A percentile compares a stretch with the other conserved stretches of the same genome.
phyloP scores from a whole-genome alignment of 2,329 filamentous ascomycete genomes.

The Xylaria sp. region DNA sequence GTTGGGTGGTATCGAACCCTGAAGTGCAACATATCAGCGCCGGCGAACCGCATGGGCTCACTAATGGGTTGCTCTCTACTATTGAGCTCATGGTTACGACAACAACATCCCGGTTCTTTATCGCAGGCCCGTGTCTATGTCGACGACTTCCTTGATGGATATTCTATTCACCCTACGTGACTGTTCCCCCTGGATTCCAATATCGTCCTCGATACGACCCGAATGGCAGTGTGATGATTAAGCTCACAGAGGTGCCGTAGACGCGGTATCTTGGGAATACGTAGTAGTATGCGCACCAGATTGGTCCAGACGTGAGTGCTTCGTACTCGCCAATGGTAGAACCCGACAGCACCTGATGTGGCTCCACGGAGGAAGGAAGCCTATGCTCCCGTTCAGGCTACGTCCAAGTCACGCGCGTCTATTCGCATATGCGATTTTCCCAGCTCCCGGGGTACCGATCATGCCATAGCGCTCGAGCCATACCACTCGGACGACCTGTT shows the following conservation, averaged over 20 bases:
- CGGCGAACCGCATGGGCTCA: constrained; percentile 56
- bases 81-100: not conserved
- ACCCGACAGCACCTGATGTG: not conserved
- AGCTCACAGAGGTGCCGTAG: not conserved
- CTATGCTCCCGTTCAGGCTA: not conserved
- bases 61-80: constrained; percentile 7
- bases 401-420: not conserved
- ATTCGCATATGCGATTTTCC: not conserved
- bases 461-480: not conserved
- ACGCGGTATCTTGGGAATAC: not conserved
- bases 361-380: not conserved
- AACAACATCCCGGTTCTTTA: not conserved
- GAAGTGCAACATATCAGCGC: constrained; percentile 61
- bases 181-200: not conserved
- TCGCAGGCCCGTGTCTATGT: not conserved
- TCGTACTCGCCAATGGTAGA: not conserved
- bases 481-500: not conserved
- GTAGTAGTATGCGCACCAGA: not conserved
- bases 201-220: not conserved
- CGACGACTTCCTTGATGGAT: not conserved
- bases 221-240: not conserved
- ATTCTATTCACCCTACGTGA: not conserved
- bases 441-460: not conserved
- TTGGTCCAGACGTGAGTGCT: not conserved
- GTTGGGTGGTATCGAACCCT: constrained; percentile 18